Evolutionary conservation across 306 rosid species (phyloP), one percentile per base, ranked within the genome.

Genomic region (Crotalaria pallida): DNA sequence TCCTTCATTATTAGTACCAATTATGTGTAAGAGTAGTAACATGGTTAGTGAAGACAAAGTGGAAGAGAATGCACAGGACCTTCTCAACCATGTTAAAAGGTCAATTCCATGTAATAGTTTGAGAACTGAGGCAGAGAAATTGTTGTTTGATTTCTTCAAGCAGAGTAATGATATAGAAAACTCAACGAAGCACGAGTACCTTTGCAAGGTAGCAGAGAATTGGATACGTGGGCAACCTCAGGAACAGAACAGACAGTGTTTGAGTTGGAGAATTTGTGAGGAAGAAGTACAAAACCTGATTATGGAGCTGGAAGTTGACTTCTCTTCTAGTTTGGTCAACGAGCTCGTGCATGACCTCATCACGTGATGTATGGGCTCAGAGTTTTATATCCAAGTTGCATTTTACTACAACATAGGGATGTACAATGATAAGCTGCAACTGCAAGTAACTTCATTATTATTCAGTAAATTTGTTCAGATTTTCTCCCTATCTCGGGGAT

Each of bases 121-220:
- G 56, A 70, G 23, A 11, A 47, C 26, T 7, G 44, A 45, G 61
- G 66, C 77, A 21, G 88, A 77, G n/a, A 77, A 71, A 19, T 44
- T 89, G 23, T 13, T 83, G 52, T 67, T 77, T 1, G 96, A 89
- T 77, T 86, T 84, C 78, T 65, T 83, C 60, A 61, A 50, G 18
- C 83, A 83, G 43, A 47, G 31, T 3, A 41, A 22, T 6, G 33
- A 67, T 7, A 41, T 22, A 2, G 41, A 71, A 6, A 74, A 23
- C 3, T 33, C 7, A 18, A 16, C 17, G 31, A 45, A 73, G 67
- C 17, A 9, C 1, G 51, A 34, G 40, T 34, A 68, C 38, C 41
- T 48, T 8, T 10, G 72, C 74, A 69, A 81, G 44, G 63, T 22
- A 31, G 77, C 78, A 11, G 81, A 69, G 65, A 83, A 83, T 53